Conservation (phyloP, 306 rosid genomes). For the Quercus alba region DNA sequence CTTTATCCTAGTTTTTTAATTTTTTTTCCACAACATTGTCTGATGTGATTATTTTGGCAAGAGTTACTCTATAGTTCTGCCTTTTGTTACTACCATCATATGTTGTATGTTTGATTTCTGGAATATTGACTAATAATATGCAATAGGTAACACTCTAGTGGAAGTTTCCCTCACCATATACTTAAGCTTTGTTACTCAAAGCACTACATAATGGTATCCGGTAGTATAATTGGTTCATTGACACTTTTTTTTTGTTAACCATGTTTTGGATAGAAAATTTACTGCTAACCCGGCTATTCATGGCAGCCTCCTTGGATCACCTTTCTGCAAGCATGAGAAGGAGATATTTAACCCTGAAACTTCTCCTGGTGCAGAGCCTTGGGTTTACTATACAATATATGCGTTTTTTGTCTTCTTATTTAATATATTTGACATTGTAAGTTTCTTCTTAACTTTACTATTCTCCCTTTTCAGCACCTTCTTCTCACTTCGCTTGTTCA, state of each 20-base stretch:
- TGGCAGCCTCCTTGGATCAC: slow-evolving; percentile 75
- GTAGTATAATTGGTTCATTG: too few relatives aligned
- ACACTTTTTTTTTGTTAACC: too few relatives aligned
- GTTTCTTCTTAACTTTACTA: too few relatives aligned
- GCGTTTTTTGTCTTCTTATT: slow-evolving; percentile 72
- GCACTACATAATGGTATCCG: too few relatives aligned
- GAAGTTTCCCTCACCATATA: too few relatives aligned
- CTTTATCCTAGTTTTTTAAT: neutral
- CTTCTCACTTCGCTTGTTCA: too few relatives aligned
- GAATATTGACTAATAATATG: neutral
- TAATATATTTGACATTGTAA: neutral
- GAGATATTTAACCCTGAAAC: slow-evolving; percentile 87
- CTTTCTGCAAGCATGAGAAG: slow-evolving; percentile 81
- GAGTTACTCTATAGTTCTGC: neutral
- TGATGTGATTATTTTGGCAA: neutral
- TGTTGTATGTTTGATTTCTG: neutral
- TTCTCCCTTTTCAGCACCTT: too few relatives aligned
- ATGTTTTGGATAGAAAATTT: neutral
- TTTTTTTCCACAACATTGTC: neutral
- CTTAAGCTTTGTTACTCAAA: too few relatives aligned
- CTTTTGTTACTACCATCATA: neutral
- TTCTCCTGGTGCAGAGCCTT: slow-evolving; percentile 80
- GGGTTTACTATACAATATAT: slow-evolving; percentile 76
- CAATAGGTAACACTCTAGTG: neutral
- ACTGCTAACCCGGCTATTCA: slow-evolving; percentile 13